These are phyloP conservation scores for Skeletonema marinoi DNA, from an alignment of 108 stramenopile genomes.

Conservation along the genomic window DNA sequence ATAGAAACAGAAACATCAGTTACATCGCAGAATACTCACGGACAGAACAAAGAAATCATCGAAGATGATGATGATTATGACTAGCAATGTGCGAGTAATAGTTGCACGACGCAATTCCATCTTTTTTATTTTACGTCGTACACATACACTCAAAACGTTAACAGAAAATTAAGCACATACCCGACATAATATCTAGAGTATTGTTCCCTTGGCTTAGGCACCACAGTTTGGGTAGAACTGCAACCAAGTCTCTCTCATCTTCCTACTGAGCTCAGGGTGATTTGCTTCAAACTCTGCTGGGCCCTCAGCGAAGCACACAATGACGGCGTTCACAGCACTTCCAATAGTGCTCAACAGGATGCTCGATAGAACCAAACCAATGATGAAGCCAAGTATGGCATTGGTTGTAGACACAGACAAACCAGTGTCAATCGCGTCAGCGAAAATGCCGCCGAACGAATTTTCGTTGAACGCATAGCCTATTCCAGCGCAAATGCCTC, in stretches of 20 bases:
- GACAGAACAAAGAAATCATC: slow-evolving; percentile 5
- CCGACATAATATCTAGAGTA: neutral
- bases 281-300: slow-evolving; percentile 80
- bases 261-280: slow-evolving; percentile 77
- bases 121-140: neutral
- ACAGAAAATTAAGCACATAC: neutral
- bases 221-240: slow-evolving; percentile 45
- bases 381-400: slow-evolving; percentile 61
- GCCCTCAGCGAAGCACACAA: slow-evolving; percentile 89
- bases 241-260: slow-evolving; percentile 76
- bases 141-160: neutral
- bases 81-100: neutral
- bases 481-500: slow-evolving; percentile 45
- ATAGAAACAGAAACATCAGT: neutral
- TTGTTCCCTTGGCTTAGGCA: neutral
- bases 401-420: neutral
- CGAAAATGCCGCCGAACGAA: slow-evolving; percentile 15
- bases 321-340: slow-evolving; percentile 86
- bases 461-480: slow-evolving; percentile 12
- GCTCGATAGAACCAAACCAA: slow-evolving; percentile 68
- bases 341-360: slow-evolving; percentile 70
- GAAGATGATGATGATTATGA: slow-evolving; percentile 32
- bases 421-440: neutral
- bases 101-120: neutral
- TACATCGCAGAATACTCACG: neutral